Conservation (phyloP, 352 stramenopile genomes). For the Pythium guiyangense region DNA sequence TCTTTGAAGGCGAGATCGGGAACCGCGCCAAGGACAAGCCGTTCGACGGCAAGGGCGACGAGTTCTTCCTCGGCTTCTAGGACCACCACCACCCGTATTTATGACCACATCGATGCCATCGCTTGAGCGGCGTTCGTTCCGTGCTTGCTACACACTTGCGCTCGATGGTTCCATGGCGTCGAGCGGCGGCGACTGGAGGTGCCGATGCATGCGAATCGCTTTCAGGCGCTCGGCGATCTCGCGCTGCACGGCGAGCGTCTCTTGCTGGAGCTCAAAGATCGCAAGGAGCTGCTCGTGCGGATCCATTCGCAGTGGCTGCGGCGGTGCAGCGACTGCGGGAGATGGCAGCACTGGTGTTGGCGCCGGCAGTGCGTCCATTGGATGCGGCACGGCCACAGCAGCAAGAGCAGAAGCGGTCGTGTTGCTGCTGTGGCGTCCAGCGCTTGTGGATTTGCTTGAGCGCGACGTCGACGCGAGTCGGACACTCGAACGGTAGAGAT, state of each 20-base stretch:
- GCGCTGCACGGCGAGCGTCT: slow-evolving; percentile 46
- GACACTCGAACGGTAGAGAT: not conserved
- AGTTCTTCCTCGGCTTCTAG: slow-evolving; percentile 75
- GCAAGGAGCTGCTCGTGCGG: slow-evolving; percentile 39
- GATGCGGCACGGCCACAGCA: slow-evolving; percentile 3
- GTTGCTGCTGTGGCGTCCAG: not conserved
- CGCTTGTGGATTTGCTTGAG: not conserved
- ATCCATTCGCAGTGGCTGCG: slow-evolving; percentile 12
- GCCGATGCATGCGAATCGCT: slow-evolving; percentile 27
- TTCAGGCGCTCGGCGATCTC: slow-evolving; percentile 44
- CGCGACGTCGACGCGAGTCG: not conserved
- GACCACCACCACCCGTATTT: too few species aligned
- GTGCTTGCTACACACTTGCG: slow-evolving; percentile 46
- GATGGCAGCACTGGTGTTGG: not conserved
- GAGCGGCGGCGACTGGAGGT: slow-evolving; percentile 29
- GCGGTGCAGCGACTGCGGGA: not conserved
- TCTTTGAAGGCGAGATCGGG: slow-evolving; percentile 73
- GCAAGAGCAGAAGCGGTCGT: slow-evolving; percentile 6
- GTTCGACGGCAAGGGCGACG: slow-evolving; percentile 63
- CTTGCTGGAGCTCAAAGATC: slow-evolving; percentile 52
- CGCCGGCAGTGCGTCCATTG: not conserved
- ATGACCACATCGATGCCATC: not conserved
- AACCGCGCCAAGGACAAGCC: slow-evolving; percentile 61
- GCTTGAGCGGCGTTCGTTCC: too few species aligned
- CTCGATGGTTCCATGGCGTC: slow-evolving; percentile 54